phyloP scores from a whole-genome alignment of 352 stramenopile genomes.

The Pythium guiyangense region DNA sequence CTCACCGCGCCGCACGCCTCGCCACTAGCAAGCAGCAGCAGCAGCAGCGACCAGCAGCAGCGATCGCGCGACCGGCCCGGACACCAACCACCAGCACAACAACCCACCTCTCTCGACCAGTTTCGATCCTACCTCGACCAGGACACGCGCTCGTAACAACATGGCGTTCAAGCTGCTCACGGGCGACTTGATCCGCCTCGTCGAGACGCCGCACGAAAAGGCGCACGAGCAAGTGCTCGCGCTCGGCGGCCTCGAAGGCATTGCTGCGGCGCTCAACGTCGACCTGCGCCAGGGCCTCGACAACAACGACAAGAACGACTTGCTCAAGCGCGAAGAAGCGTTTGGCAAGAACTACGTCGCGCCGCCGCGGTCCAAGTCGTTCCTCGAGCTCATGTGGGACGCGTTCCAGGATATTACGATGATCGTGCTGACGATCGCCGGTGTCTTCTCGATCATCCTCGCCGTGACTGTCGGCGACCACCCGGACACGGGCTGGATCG shows the following conservation, averaged over 20 bases:
- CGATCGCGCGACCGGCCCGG: neutral
- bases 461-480: constrained; percentile 48
- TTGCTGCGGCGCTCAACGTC: constrained; percentile 41
- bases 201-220: constrained; percentile 61
- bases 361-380: constrained; percentile 43
- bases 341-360: constrained; percentile 68
- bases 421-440: constrained; percentile 85
- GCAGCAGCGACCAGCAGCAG: neutral
- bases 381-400: constrained; percentile 85
- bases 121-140: neutral
- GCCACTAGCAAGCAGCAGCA: neutral
- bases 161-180: constrained; percentile 44
- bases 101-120: too few species aligned
- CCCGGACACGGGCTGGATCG: constrained; percentile 71
- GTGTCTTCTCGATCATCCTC: constrained; percentile 76
- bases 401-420: constrained; percentile 89
- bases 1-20: constrained; percentile 6
- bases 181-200: constrained; percentile 55
- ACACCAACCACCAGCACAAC: neutral
- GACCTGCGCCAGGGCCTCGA: constrained; percentile 46
- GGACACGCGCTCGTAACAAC: neutral
- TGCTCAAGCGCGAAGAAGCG: constrained; percentile 30
- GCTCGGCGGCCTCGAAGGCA: constrained; percentile 44
- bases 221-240: constrained; percentile 28
- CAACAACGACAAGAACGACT: constrained; percentile 27